phyloP scores from a whole-genome alignment of 371 early-diverging fungal genomes.

The Lichtheimia ornata region DNA sequence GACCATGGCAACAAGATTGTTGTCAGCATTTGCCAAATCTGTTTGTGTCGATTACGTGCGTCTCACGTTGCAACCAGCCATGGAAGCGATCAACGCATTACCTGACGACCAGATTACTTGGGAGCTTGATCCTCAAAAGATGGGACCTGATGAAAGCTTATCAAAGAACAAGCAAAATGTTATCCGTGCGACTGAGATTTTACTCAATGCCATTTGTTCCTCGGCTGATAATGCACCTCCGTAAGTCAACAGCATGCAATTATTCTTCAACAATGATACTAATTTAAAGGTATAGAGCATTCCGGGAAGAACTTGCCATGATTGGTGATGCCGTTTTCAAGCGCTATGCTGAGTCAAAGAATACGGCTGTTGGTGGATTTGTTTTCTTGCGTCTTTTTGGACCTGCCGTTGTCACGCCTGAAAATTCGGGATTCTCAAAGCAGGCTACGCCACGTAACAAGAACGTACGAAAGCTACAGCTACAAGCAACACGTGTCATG shows the following conservation, averaged over 20 bases:
- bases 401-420: slow-evolving; percentile 90
- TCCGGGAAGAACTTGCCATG: slow-evolving; percentile 78
- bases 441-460: slow-evolving; percentile 31
- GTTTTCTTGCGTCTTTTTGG: slow-evolving; percentile 93
- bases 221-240: slow-evolving; percentile 70
- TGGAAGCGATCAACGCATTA: slow-evolving; percentile 57
- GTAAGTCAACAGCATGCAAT: slow-evolving; percentile 15
- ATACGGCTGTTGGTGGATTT: slow-evolving; percentile 91
- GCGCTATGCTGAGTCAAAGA: slow-evolving; percentile 83
- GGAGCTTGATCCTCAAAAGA: slow-evolving; percentile 83
- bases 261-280: slow-evolving; percentile 21
- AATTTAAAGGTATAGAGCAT: slow-evolving; percentile 27
- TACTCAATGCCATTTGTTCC: slow-evolving; percentile 81
- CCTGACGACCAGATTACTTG: slow-evolving; percentile 55
- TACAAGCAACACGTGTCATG: slow-evolving; percentile 91
- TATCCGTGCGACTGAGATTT: slow-evolving; percentile 68
- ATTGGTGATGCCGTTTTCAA: slow-evolving; percentile 76
- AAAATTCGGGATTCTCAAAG: slow-evolving; percentile 54
- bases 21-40: slow-evolving; percentile 77
- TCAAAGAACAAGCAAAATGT: slow-evolving; percentile 77
- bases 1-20: slow-evolving; percentile 84
- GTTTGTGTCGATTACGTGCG: slow-evolving; percentile 83
- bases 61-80: slow-evolving; percentile 75
- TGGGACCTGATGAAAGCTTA: slow-evolving; percentile 62
- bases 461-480: slow-evolving; percentile 73